phyloP scores from a whole-genome alignment of 169 alveolate genomes.

The Perkinsus chesapeaki region DNA sequence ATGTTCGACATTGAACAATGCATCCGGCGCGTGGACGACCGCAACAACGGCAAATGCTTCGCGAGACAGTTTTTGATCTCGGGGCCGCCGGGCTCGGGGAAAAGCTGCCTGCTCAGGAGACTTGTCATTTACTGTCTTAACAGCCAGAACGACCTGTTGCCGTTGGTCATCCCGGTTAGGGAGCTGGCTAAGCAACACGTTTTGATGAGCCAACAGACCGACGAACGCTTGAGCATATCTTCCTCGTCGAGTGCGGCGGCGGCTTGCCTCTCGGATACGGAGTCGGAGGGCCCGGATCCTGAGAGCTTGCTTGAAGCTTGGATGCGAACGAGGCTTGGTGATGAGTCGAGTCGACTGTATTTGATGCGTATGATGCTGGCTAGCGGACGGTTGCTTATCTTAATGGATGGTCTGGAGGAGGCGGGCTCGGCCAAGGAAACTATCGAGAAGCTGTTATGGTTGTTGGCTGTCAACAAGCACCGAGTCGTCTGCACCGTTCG shows the following conservation, averaged over 20 bases:
- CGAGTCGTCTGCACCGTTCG: not conserved
- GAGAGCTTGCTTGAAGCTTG: not conserved
- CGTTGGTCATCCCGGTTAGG: not conserved
- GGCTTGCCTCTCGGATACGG: not conserved
- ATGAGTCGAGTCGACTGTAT: not conserved
- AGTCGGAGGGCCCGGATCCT: not conserved
- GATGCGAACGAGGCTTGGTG: not conserved
- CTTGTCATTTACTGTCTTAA: not conserved
- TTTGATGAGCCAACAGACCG: not conserved
- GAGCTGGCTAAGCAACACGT: not conserved
- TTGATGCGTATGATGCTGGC: not conserved
- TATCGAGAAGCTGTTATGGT: not conserved
- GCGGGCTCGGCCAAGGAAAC: not conserved
- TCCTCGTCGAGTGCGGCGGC: not conserved
- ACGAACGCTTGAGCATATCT: not conserved
- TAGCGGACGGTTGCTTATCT: not conserved
- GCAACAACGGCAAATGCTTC: not conserved
- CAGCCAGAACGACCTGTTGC: not conserved
- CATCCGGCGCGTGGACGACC: not conserved
- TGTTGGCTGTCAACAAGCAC: not conserved
- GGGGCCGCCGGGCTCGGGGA: not conserved
- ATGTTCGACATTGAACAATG: not conserved
- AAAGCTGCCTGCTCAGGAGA: not conserved
- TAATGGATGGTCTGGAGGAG: not conserved
- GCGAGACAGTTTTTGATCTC: not conserved